Evolutionary conservation across 257 asterid genomes (phyloP).

Genomic region (Leonotis leonurus): DNA sequence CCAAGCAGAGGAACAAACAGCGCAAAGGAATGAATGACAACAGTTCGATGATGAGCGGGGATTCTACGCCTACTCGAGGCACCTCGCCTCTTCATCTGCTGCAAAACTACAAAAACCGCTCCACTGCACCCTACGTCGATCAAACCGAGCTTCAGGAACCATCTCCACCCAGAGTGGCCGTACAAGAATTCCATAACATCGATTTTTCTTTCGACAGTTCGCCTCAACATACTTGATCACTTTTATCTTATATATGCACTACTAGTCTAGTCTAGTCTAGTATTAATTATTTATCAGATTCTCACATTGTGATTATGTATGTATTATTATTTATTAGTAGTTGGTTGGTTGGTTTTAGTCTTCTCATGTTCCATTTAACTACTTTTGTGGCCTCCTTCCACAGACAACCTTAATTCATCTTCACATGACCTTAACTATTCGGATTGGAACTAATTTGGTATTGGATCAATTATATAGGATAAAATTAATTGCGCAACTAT

Average conservation of each 20-base stretch:
- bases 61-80: constrained; percentile 27
- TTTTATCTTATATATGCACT: no score
- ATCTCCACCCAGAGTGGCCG: no score
- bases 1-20: constrained; percentile 36
- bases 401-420: no score
- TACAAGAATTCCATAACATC: constrained; percentile 13
- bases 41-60: constrained; percentile 26
- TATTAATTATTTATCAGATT: not conserved
- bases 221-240: not conserved
- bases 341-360: not conserved
- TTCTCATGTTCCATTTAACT: no score
- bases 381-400: no score
- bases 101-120: constrained; percentile 31
- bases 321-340: no score
- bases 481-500: no score
- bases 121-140: constrained; percentile 23
- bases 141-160: constrained; percentile 37
- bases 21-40: constrained; percentile 15
- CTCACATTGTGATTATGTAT: not conserved
- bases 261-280: no score
- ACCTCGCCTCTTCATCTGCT: constrained; percentile 49
- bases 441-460: no score
- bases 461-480: no score
- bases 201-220: constrained; percentile 33
- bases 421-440: no score